phyloP scores from a whole-genome alignment of 2,329 filamentous ascomycete genomes.

The Gnomoniopsis sp. region DNA sequence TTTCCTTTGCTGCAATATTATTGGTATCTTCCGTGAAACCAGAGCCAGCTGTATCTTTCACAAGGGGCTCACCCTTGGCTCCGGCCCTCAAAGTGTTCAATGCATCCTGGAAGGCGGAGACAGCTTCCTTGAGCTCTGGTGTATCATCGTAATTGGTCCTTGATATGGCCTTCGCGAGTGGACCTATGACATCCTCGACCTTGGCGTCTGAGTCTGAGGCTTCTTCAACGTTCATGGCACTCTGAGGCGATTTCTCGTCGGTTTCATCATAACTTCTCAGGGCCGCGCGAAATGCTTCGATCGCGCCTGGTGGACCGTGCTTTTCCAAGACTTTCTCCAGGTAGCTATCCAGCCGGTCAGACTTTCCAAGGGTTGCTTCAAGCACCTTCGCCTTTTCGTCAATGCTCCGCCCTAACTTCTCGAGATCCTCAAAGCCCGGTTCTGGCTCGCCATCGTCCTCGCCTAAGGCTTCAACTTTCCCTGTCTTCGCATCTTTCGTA shows the following conservation, averaged over 20 bases:
- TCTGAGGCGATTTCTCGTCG: not conserved
- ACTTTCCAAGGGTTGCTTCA: constrained; percentile 2
- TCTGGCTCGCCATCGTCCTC: constrained; percentile 59
- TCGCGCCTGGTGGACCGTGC: constrained; percentile 13
- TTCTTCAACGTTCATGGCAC: not conserved
- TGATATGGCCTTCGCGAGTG: not conserved
- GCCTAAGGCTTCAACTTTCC: constrained; percentile 4
- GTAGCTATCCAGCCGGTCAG: not conserved
- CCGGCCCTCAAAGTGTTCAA: not conserved
- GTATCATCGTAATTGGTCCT: not conserved
- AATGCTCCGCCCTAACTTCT: constrained; percentile 66
- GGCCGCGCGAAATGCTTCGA: constrained; percentile 12
- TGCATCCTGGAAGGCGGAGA: not conserved
- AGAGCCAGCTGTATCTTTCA: no score
- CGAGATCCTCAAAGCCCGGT: constrained; percentile 75
- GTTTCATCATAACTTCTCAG: constrained; percentile 9
- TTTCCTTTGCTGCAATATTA: not conserved
- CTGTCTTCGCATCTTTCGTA: constrained; percentile 12
- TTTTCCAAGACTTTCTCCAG: constrained; percentile 12
- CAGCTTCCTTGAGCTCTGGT: not conserved
- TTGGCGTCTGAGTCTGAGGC: not conserved
- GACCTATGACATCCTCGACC: not conserved
- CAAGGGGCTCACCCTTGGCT: not conserved
- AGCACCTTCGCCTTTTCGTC: constrained; percentile 21
- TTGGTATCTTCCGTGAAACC: no score